Conservation (phyloP, 179 eudicot species). For the Spinacia oleracea region DNA sequence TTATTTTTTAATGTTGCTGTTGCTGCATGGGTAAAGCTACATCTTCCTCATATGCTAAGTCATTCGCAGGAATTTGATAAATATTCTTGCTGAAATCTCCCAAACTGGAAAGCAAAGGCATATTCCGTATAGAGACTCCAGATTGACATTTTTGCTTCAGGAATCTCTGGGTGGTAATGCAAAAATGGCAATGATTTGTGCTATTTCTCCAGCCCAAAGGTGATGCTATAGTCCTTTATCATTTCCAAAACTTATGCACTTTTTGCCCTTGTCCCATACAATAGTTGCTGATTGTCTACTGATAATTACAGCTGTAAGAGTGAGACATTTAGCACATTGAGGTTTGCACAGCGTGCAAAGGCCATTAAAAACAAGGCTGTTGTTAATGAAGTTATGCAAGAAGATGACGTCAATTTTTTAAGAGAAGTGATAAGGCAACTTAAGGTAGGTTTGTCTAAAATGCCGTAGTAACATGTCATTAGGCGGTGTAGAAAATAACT, state of each 20-base stretch:
- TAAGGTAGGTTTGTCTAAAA: conserved; percentile 45
- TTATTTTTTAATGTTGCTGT: background rate
- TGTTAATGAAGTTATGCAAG: conserved; percentile 88
- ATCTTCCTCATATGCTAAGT: conserved; percentile 25
- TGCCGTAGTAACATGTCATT: background rate
- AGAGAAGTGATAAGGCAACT: conserved; percentile 83
- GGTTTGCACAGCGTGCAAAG: conserved; percentile 98
- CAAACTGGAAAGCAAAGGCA: conserved; percentile 96
- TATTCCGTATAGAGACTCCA: conserved; percentile 95
- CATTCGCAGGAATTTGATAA: conserved; percentile 81
- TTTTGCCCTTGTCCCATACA: background rate
- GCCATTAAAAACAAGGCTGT: conserved; percentile 96
- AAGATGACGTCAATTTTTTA: conserved; percentile 85
- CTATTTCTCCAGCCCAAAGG: conserved; percentile 92
- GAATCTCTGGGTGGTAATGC: conserved; percentile 99
- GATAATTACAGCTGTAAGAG: conserved; percentile 74
- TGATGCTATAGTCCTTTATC: conserved; percentile 21
- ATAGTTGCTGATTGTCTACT: background rate
- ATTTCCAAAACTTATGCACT: background rate
- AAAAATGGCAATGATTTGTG: conserved; percentile 97
- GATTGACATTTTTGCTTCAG: conserved; percentile 91
- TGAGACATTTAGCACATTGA: conserved; percentile 90
- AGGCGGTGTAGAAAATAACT: conserved; percentile 18
- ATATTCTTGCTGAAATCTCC: conserved; percentile 94
- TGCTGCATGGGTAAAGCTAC: background rate